Percentiles rank a stretch among this genome's conserved stretches.
Evolutionary conservation across 2,329 filamentous ascomycete species (phyloP).

Genomic region (Claviceps capensis): DNA sequence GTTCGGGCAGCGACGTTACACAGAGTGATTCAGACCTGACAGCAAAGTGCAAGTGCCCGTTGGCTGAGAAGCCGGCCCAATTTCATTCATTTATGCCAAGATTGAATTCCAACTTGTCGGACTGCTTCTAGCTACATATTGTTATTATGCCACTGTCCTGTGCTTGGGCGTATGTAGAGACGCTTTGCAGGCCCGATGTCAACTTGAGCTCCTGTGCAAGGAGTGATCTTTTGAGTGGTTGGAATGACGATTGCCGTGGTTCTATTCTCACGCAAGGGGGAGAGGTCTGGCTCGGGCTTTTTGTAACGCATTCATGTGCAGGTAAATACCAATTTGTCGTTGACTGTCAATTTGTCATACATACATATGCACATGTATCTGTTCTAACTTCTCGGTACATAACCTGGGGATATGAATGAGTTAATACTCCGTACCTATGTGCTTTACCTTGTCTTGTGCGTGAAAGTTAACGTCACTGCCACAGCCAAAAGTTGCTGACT

Average conservation of each 20-base stretch:
- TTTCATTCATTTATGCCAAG: not conserved
- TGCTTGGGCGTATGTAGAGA: not conserved
- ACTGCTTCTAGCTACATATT: too few relatives aligned
- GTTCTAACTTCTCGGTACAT: too few relatives aligned
- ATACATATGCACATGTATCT: too few relatives aligned
- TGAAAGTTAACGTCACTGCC: not conserved
- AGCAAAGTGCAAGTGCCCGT: not conserved
- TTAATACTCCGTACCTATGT: not conserved
- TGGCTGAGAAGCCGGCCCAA: not conserved
- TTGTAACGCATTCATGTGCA: too few relatives aligned
- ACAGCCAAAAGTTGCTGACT: not conserved
- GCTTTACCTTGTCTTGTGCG: not conserved
- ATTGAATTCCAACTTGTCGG: too few relatives aligned
- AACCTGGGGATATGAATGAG: too few relatives aligned
- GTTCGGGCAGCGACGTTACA: not conserved
- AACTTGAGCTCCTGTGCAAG: not conserved
- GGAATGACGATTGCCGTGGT: not conserved
- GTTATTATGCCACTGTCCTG: too few relatives aligned
- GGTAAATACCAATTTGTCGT: too few relatives aligned
- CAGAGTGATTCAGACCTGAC: not conserved
- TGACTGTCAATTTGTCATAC: too few relatives aligned
- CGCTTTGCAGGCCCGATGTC: not conserved
- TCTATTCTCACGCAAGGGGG: not conserved
- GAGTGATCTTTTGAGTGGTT: not conserved
- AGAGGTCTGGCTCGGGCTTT: too few relatives aligned